These are phyloP conservation scores for Coniferiporia weirii DNA, from an alignment of 1,284 basidiomycete genomes.

Conservation along the genomic window DNA sequence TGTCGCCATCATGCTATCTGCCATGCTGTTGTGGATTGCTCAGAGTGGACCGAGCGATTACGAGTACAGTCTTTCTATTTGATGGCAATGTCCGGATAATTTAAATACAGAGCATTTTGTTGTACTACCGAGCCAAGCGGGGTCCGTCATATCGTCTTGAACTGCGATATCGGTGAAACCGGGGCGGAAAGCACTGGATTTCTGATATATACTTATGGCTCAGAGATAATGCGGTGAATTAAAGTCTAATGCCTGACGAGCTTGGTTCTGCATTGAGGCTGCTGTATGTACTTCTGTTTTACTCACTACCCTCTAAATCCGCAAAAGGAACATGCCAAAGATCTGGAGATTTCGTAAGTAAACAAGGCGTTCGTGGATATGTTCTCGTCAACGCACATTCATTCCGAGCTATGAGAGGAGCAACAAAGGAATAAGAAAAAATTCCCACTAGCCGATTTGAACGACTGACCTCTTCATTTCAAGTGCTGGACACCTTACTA, in stretches of 20 bases:
- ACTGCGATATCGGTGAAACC: too few relatives aligned
- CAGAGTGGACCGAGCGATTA: slow-evolving; percentile 79
- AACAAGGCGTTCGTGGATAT: background rate
- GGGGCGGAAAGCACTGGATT: too few relatives aligned
- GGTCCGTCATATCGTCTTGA: too few relatives aligned
- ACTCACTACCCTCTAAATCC: too few relatives aligned
- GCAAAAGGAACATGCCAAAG: too few relatives aligned
- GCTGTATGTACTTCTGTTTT: too few relatives aligned
- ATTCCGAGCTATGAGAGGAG: background rate
- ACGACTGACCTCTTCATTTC: slow-evolving; percentile 19
- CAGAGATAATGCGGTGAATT: too few relatives aligned
- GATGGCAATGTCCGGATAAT: background rate
- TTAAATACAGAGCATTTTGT: background rate
- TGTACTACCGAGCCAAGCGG: background rate
- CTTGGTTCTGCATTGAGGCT: too few relatives aligned
- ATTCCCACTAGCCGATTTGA: slow-evolving; percentile 12
- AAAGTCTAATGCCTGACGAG: too few relatives aligned
- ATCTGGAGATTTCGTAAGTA: background rate
- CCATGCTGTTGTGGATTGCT: slow-evolving; percentile 74
- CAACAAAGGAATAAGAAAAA: background rate
- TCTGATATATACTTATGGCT: too few relatives aligned
- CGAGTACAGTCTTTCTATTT: slow-evolving; percentile 79
- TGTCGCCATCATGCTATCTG: slow-evolving; percentile 86
- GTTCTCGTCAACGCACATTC: background rate
- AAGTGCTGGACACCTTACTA: slow-evolving; percentile 3